Conservation (phyloP, 345 rosid species). For the Noccaea bulbosa region DNA sequence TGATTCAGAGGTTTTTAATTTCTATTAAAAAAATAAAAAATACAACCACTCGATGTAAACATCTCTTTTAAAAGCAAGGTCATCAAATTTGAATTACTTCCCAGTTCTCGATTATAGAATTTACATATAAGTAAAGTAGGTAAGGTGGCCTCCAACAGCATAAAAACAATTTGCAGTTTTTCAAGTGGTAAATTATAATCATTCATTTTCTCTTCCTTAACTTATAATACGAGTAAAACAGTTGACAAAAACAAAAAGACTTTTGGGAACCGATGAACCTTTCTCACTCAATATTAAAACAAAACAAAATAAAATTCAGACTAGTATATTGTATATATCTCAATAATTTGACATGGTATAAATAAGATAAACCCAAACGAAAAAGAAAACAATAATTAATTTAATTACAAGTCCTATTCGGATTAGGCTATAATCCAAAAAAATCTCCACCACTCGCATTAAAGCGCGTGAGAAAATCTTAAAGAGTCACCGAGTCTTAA, state of each 20-base stretch:
- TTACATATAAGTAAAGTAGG: conserved; percentile 17
- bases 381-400: background rate
- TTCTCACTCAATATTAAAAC: conserved; percentile 16
- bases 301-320: background rate
- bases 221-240: background rate
- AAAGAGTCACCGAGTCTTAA: conserved; percentile 38
- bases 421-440: background rate
- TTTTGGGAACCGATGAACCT: conserved; percentile 13
- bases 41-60: too few relatives aligned
- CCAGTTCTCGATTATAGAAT: background rate
- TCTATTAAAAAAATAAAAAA: too few relatives aligned
- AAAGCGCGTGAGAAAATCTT: conserved; percentile 30
- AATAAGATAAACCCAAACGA: background rate
- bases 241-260: conserved; percentile 19
- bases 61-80: too few relatives aligned
- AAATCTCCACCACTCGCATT: conserved; percentile 2
- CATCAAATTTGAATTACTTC: background rate
- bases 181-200: background rate
- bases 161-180: background rate
- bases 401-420: conserved; percentile 13
- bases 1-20: too few relatives aligned
- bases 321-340: background rate
- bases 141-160: conserved; percentile 27
- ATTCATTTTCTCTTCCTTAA: background rate
- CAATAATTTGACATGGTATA: conserved; percentile 18